Conservation (phyloP, 108 stramenopile species). For the Fragilariopsis cylindrus region DNA sequence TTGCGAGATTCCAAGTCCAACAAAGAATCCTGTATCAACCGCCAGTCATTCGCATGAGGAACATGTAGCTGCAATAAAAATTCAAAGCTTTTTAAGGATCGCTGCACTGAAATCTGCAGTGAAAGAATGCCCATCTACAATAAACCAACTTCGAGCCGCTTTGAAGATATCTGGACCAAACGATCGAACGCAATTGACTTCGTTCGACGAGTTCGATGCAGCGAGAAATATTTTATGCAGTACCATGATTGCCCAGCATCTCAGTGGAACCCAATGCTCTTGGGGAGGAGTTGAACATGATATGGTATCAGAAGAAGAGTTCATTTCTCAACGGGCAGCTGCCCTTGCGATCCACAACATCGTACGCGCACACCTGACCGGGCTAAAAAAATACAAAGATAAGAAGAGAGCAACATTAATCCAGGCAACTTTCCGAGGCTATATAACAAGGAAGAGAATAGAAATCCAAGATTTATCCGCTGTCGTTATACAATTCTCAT, state of each 20-base stretch:
- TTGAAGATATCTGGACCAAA: neutral
- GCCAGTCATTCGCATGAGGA: neutral
- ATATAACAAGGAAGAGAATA: neutral
- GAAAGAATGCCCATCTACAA: slow-evolving; percentile 8
- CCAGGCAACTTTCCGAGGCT: slow-evolving; percentile 25
- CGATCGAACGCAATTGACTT: neutral
- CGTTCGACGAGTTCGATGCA: slow-evolving; percentile 2
- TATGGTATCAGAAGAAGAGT: neutral
- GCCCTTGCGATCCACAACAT: slow-evolving; percentile 36
- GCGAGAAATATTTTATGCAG: slow-evolving; percentile 13
- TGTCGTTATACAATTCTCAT: slow-evolving; percentile 22
- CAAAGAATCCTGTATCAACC: neutral
- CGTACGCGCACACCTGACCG: slow-evolving; percentile 25
- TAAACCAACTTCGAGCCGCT: neutral
- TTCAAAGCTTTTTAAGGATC: slow-evolving; percentile 7
- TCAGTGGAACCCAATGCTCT: neutral
- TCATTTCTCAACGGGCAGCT: slow-evolving; percentile 20
- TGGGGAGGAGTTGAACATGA: neutral
- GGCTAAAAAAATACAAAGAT: slow-evolving; percentile 24
- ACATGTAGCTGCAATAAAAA: slow-evolving; percentile 2
- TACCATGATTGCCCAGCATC: slow-evolving; percentile 1
- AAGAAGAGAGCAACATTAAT: slow-evolving; percentile 26
- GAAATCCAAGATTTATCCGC: slow-evolving; percentile 5
- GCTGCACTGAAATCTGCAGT: neutral
- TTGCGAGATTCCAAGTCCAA: neutral